phyloP scores from a whole-genome alignment of 2,329 filamentous ascomycete genomes.

The Talaromyces islandicus region DNA sequence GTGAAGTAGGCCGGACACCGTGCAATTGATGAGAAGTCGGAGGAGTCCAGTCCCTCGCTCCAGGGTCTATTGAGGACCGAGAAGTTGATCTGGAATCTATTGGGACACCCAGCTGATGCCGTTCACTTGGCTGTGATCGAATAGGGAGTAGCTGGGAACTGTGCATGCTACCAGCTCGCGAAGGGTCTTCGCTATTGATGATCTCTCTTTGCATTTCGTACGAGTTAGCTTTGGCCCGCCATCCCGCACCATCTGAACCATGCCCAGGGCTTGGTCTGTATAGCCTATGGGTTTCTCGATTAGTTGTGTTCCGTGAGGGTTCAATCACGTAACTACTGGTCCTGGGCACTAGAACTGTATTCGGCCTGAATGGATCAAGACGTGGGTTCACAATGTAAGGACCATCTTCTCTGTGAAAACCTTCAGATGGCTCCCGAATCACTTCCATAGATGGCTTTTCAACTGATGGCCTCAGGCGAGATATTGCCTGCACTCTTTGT shows the following conservation, averaged over 20 bases:
- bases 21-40: background rate
- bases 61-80: background rate
- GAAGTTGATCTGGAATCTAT: background rate
- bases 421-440: constrained; percentile 9
- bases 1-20: constrained; percentile 2
- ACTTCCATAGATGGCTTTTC: background rate
- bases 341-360: constrained; percentile 13
- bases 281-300: constrained; percentile 1
- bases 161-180: background rate
- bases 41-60: background rate
- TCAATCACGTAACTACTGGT: constrained; percentile 16
- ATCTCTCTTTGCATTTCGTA: constrained; percentile 12
- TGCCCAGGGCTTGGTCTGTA: constrained; percentile 2
- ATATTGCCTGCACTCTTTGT: background rate
- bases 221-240: constrained; percentile 15
- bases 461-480: background rate
- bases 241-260: constrained; percentile 11
- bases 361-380: constrained; percentile 6
- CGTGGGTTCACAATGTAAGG: constrained; percentile 10
- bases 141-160: background rate
- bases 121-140: background rate
- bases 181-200: constrained; percentile 31
- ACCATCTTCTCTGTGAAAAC: constrained; percentile 8
- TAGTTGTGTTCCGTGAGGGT: constrained; percentile 8
- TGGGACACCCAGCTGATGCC: background rate